Evolutionary conservation across 768 basidiomycete species (phyloP).

Genomic region (Paxillus rubicundulus): DNA sequence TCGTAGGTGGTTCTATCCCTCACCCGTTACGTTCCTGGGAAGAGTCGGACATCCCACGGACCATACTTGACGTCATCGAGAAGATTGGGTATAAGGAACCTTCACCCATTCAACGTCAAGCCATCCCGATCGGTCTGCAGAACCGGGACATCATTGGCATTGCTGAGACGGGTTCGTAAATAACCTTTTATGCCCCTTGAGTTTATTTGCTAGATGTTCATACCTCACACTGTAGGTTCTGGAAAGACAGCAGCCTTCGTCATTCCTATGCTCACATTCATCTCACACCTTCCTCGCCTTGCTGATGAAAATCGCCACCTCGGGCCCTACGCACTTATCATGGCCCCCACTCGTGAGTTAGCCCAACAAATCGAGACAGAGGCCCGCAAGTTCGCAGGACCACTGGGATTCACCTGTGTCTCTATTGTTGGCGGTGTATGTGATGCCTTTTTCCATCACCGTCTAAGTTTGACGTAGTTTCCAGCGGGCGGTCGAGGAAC

Average conservation of each 20-base stretch:
- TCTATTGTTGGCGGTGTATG: conserved; percentile 95
- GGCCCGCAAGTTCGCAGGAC: conserved; percentile 85
- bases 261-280: conserved; percentile 96
- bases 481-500: conserved; percentile 91
- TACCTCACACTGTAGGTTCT: conserved; percentile 59
- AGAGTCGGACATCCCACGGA: conserved; percentile 79
- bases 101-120: conserved; percentile 94
- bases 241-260: conserved; percentile 99
- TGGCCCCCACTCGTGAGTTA: conserved; percentile 97
- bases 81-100: conserved; percentile 96
- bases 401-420: conserved; percentile 90
- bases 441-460: conserved; percentile 1
- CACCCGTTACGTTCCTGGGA: conserved; percentile 90
- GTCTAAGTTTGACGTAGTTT: conserved; percentile 10
- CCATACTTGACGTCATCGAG: conserved; percentile 82
- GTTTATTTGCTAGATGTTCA: conserved; percentile 1
- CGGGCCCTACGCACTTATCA: conserved; percentile 89
- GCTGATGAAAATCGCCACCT: conserved; percentile 91
- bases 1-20: conserved; percentile 84
- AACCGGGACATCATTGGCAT: conserved; percentile 98
- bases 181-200: neutral
- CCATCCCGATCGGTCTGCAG: conserved; percentile 97
- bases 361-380: conserved; percentile 97
- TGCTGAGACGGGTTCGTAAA: conserved; percentile 84
- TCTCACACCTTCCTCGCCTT: conserved; percentile 78